Evolutionary conservation across 306 rosid genomes (phyloP).

Genomic region (Vicia faba): DNA sequence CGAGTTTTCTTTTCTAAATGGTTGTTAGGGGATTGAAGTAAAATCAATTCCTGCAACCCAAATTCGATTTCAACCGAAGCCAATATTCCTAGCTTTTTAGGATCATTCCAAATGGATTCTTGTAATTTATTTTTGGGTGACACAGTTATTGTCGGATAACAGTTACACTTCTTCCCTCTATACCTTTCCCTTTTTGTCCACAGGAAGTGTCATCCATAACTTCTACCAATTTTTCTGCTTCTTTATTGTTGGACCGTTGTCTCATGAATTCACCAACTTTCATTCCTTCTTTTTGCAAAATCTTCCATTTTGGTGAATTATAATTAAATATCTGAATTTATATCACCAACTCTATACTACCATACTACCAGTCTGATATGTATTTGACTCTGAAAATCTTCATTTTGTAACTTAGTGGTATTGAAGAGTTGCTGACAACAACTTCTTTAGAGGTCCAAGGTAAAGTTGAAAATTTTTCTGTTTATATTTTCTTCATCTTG

Average conservation of each 20-base stretch:
- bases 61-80: background rate
- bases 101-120: background rate
- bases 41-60: background rate
- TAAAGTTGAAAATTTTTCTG: background rate
- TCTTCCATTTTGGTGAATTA: background rate
- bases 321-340: background rate
- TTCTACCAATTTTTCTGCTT: background rate
- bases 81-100: background rate
- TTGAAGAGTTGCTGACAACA: background rate
- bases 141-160: background rate
- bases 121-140: background rate
- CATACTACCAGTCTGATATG: background rate
- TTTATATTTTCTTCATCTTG: background rate
- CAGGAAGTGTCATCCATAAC: background rate
- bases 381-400: background rate
- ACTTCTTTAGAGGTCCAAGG: background rate
- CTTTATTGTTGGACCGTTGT: background rate
- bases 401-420: slow-evolving; percentile 4
- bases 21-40: background rate
- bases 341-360: background rate
- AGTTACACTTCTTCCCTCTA: background rate
- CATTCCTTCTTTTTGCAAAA: background rate
- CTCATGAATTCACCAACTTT: background rate
- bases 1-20: background rate
- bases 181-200: background rate